Evolutionary conservation across 169 alveolate species (phyloP), one percentile per base, ranked within the genome.

Genomic region (Amoebophrya sp.): DNA sequence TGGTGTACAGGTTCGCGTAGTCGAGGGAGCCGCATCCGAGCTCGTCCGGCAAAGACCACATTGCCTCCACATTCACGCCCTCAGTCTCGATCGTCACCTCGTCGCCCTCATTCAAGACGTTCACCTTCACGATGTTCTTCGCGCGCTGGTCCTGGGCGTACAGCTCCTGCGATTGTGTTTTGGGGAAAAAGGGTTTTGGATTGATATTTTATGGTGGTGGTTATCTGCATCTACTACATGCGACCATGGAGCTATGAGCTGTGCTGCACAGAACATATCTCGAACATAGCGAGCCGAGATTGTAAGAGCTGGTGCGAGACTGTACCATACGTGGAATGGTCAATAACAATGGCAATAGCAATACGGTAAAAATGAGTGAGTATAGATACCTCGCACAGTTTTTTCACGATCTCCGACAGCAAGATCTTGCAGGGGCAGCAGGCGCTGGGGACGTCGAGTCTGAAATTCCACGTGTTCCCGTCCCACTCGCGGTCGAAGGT

Each of bases 1-100:
- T 99, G 5, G 99, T 94, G 89, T 96, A 94, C 40, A 98, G 94
- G 92, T 95, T 96, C 92, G 97, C 96, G 70, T 96, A 95, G 92
- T 97, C 98, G 42, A 98, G 93, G 88, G 94, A 94, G 89, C 95
- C 96, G 88, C 93, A 94, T 89, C 88, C 92, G n/a, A 95, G 90
- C 89, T 91, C 92, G 31, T 90, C 78, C 10, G 78, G 78, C 26
- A 58, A 29, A 2, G 7, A 2, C 39, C 34, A 93, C 40, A 97
- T 91, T 48, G 95, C 95, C 90, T 95, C 95, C 92, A 97, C 94
- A 92, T 97, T 97, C 43, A 95, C 92, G 50, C 98, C 98, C 93
- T 94, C 96, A 20, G 96, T 94, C 89, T 93, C 92, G 41, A 96
- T 93, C 41, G 90, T 88, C 89, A 92, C 94, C 91, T 91, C 93